Evolutionary conservation across 2,329 filamentous ascomycete genomes (phyloP).

Genomic region (Biscogniauxia sp.): DNA sequence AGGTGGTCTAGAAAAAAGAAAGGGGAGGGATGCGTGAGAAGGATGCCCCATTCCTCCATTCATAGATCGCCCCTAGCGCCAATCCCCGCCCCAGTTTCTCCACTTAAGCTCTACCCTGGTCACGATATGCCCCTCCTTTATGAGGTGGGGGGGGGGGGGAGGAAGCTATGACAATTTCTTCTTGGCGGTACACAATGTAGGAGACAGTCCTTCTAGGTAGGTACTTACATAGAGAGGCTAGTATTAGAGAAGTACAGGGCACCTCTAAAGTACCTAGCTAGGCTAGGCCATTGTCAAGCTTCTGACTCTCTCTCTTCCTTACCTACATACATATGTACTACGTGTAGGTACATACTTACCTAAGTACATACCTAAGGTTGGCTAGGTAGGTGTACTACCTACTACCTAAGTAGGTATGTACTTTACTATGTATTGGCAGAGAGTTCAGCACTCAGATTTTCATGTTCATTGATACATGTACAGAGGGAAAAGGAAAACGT

Average conservation of each 20-base stretch:
- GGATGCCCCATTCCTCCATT: neutral
- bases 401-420: too few relatives aligned
- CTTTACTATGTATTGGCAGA: neutral
- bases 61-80: neutral
- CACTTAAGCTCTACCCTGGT: neutral
- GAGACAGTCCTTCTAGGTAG: too few relatives aligned
- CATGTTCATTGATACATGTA: neutral
- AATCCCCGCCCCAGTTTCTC: neutral
- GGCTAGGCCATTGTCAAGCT: too few relatives aligned
- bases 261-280: too few relatives aligned
- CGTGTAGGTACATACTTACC: too few relatives aligned
- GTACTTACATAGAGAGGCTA: too few relatives aligned
- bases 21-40: neutral
- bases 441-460: neutral
- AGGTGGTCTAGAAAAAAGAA: neutral
- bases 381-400: too few relatives aligned
- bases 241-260: too few relatives aligned
- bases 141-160: neutral
- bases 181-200: too few relatives aligned
- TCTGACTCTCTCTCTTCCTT: too few relatives aligned
- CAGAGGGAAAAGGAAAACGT: neutral
- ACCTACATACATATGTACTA: too few relatives aligned
- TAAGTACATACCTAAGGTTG: too few relatives aligned
- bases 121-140: neutral
- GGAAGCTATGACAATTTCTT: neutral